These are phyloP conservation scores for Epichloe glyceriae DNA, from an alignment of 2,329 filamentous ascomycete species.

Conservation along the genomic window DNA sequence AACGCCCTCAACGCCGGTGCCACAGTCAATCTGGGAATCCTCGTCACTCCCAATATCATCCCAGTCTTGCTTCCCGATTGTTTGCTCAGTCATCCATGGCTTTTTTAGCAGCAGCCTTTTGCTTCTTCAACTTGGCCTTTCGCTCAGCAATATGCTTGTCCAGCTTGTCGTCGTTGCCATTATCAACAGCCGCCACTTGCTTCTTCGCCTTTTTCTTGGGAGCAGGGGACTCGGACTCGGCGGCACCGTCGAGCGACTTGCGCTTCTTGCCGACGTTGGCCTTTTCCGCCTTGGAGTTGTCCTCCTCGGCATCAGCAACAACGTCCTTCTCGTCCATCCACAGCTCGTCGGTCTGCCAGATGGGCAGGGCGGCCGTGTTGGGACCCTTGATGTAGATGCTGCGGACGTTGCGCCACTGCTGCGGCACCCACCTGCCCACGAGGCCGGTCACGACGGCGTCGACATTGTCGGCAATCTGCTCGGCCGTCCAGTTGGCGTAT, in stretches of 20 bases:
- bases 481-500: conserved; percentile 56
- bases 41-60: neutral
- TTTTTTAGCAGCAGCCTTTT: conserved; percentile 44
- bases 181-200: conserved; percentile 21
- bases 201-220: conserved; percentile 26
- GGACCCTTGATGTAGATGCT: conserved; percentile 83
- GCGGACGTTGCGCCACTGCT: conserved; percentile 79
- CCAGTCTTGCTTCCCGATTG: conserved; percentile 1
- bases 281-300: conserved; percentile 36
- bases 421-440: conserved; percentile 67
- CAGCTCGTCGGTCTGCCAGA: conserved; percentile 86
- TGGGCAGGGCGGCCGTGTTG: conserved; percentile 76
- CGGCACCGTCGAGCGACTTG: conserved; percentile 31
- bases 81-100: conserved; percentile 27
- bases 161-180: conserved; percentile 38
- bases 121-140: conserved; percentile 44
- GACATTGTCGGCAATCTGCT: conserved; percentile 72
- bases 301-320: conserved; percentile 47
- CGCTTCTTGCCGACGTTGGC: conserved; percentile 54
- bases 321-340: conserved; percentile 70
- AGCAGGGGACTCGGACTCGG: conserved; percentile 29
- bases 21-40: conserved; percentile 1
- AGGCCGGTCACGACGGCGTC: conserved; percentile 56
- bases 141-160: conserved; percentile 47
- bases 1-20: conserved; percentile 20